phyloP scores from a whole-genome alignment of 2,329 filamentous ascomycete species.

The Fusarium sarcochroum region DNA sequence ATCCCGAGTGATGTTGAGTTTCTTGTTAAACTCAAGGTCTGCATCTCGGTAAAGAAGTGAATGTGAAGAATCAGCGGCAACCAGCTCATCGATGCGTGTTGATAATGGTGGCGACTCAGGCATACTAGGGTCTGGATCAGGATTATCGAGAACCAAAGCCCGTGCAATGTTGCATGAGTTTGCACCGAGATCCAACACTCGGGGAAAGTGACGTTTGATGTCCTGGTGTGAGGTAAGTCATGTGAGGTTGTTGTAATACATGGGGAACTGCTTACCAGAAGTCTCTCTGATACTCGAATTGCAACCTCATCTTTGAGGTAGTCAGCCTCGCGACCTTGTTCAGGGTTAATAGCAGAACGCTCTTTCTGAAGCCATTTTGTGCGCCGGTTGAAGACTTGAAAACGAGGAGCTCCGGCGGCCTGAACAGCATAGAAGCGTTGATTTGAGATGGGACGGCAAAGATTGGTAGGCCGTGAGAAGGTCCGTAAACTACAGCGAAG shows the following conservation, averaged over 20 bases:
- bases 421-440: conserved; percentile 81
- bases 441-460: conserved; percentile 29
- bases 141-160: conserved; percentile 79
- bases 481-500: conserved; percentile 48
- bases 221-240: conserved; percentile 69
- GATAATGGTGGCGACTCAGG: conserved; percentile 76
- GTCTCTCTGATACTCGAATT: conserved; percentile 82
- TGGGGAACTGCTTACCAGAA: conserved; percentile 71
- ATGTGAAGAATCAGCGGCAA: conserved; percentile 85
- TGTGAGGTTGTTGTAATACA: neutral
- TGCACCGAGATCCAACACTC: conserved; percentile 91
- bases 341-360: conserved; percentile 78
- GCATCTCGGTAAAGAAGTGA: conserved; percentile 85
- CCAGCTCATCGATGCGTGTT: conserved; percentile 78
- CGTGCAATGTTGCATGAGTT: conserved; percentile 96
- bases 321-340: conserved; percentile 84
- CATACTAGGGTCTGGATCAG: conserved; percentile 70
- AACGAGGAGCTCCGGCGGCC: conserved; percentile 79
- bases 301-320: conserved; percentile 96
- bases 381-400: conserved; percentile 91
- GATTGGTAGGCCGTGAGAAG: conserved; percentile 35
- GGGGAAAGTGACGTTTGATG: conserved; percentile 88
- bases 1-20: conserved; percentile 79
- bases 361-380: conserved; percentile 95
- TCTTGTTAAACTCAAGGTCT: conserved; percentile 79